These are phyloP conservation scores for Yarrowia porcina DNA, from an alignment of 805 yeast species.

Conservation along the genomic window DNA sequence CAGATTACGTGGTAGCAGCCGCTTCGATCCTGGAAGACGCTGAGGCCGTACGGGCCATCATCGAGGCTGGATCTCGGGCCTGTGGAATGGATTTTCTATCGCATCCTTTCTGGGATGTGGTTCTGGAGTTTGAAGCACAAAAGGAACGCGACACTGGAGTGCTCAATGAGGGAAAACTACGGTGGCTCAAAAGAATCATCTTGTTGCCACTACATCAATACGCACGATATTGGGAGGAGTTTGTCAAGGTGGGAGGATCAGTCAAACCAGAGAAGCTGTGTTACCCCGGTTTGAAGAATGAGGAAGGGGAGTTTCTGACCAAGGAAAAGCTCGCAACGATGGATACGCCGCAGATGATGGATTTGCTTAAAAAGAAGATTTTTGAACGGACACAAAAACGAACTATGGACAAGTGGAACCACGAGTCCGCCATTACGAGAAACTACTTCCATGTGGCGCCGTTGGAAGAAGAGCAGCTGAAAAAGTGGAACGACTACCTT, in stretches of 20 bases:
- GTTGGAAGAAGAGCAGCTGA: slow-evolving; percentile 46
- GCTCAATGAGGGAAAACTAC: slow-evolving; percentile 29
- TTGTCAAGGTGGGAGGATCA: slow-evolving; percentile 15
- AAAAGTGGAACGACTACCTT: slow-evolving; percentile 64
- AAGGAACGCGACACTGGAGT: slow-evolving; percentile 44
- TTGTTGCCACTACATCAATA: slow-evolving; percentile 79
- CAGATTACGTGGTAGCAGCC: slow-evolving; percentile 31
- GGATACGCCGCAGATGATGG: slow-evolving; percentile 26
- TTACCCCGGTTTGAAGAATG: background rate
- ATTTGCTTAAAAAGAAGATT: slow-evolving; percentile 32
- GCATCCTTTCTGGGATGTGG: slow-evolving; percentile 79
- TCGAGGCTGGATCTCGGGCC: slow-evolving; percentile 47
- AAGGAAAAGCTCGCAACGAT: slow-evolving; percentile 19
- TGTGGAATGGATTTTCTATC: slow-evolving; percentile 74
- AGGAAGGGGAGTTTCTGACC: slow-evolving; percentile 21
- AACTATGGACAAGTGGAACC: slow-evolving; percentile 69
- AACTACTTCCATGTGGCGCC: slow-evolving; percentile 55
- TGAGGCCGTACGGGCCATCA: slow-evolving; percentile 35
- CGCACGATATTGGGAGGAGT: slow-evolving; percentile 63
- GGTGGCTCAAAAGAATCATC: slow-evolving; percentile 39
- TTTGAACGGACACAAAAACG: slow-evolving; percentile 48
- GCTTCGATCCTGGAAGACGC: slow-evolving; percentile 17
- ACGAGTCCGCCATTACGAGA: slow-evolving; percentile 62
- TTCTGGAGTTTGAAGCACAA: slow-evolving; percentile 55
- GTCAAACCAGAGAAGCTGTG: background rate